phyloP scores from a whole-genome alignment of 768 basidiomycete species.

The Serendipita indica region DNA sequence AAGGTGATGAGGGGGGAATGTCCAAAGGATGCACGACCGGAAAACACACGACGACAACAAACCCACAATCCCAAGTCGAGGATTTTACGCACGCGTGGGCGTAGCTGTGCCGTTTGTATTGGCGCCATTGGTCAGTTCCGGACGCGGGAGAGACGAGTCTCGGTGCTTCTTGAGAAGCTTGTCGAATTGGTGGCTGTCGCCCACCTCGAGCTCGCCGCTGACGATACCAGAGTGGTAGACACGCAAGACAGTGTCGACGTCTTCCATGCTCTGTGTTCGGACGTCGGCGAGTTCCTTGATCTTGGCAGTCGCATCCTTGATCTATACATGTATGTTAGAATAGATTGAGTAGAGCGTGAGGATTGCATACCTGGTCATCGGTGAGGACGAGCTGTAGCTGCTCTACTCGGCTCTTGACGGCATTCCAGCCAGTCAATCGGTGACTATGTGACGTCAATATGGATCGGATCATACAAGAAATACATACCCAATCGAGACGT shows the following conservation, averaged over 20 bases:
- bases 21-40: no score
- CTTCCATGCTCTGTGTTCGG: constrained; percentile 96
- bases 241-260: constrained; percentile 92
- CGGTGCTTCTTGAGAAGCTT: constrained; percentile 70
- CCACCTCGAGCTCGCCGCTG: constrained; percentile 80
- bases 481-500: constrained; percentile 85
- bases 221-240: constrained; percentile 91
- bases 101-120: background rate
- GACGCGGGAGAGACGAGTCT: constrained; percentile 18
- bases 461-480: background rate
- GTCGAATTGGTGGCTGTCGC: constrained; percentile 87
- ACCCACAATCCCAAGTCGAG: background rate
- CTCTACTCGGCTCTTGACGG: constrained; percentile 98
- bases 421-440: constrained; percentile 97
- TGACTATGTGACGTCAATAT: constrained; percentile 34
- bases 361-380: constrained; percentile 60
- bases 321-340: constrained; percentile 25
- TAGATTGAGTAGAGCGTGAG: background rate
- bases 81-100: background rate
- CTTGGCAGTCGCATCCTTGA: constrained; percentile 98
- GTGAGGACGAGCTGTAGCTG: constrained; percentile 81
- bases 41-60: no score
- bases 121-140: background rate
- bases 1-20: no score
- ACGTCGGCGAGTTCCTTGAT: constrained; percentile 99